Evolutionary conservation across 768 basidiomycete species (phyloP), one percentile per base, ranked within the genome.

Genomic region (Clavaria fumosa): DNA sequence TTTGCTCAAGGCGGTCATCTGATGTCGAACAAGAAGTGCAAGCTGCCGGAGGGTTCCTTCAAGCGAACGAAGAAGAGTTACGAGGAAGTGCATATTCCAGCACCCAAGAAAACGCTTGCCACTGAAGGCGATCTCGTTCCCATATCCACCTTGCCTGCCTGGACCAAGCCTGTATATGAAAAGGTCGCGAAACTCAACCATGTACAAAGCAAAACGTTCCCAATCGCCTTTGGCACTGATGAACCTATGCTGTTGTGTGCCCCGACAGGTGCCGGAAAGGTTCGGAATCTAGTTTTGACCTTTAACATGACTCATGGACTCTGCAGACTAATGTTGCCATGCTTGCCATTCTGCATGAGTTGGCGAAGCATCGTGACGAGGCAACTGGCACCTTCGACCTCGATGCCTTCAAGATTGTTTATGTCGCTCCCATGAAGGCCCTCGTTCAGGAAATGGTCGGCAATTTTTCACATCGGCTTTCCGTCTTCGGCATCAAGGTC

Each of bases 21-120:
- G 43, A 99, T 97, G 93, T 86, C 86, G 11, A 96, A 97, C 64
- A 96, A 96, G 60, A 96, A 96, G 61, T 85, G 82, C 61, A 95
- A 91, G 54, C 75, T 97, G 3, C 95, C 95, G 0, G 89, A 95
- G 27, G 95, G 95, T 3, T 95, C 90, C 11, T 91, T 96, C 70
- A 97, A 97, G 61, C 80, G 93, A 32, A 72, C 84, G 12, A 78
- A 81, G 59, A 99, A 99, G 56, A 90, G 95, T 1, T 96, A 84
- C 54, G 95, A 97, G 54, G 95, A 99, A 56, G 91, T 99, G 22
- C 90, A 96, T 45, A 85, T 99, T 1, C 91, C 91, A 3, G 80
- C 85, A 0, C 90, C 90, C 7, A 91, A 91, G 62, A 69, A 76
- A 42, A 75, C 80, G 45, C 66, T 70, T 0, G 60, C 67, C 3